Percentiles rank a stretch among this genome's conserved stretches.
Conservation (phyloP, 192 early-diverging fungal species). For the Coemansia sp. region DNA sequence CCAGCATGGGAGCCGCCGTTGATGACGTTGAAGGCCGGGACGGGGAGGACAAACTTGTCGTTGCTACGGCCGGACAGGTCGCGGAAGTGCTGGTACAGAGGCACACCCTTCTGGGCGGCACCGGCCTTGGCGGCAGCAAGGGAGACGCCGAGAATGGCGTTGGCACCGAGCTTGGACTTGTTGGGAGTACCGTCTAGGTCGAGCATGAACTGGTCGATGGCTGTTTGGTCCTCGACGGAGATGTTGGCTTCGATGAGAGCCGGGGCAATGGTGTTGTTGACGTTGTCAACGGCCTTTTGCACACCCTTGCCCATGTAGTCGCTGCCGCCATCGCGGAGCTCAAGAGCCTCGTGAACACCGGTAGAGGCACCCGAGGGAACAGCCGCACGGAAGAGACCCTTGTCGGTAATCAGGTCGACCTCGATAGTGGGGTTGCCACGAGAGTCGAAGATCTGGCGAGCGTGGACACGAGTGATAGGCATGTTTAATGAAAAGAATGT, state of each 20-base stretch:
- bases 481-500: constrained; percentile 36
- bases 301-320: constrained; percentile 96
- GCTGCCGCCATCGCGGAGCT: constrained; percentile 92
- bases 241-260: constrained; percentile 79
- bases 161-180: constrained; percentile 96
- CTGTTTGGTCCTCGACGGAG: constrained; percentile 82
- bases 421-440: constrained; percentile 99
- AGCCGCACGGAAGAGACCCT: constrained; percentile 94
- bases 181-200: constrained; percentile 92
- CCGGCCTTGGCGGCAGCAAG: constrained; percentile 94
- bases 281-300: constrained; percentile 84
- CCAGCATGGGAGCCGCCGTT: constrained; percentile 99
- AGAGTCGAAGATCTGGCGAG: constrained; percentile 99
- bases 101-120: constrained; percentile 90
- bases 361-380: constrained; percentile 99
- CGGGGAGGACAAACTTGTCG: constrained; percentile 89
- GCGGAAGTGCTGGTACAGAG: constrained; percentile 93
- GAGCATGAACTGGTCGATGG: constrained; percentile 88
- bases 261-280: constrained; percentile 86
- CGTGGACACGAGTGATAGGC: constrained; percentile 74
- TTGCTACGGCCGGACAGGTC: constrained; percentile 77
- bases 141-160: constrained; percentile 98
- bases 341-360: constrained; percentile 97
- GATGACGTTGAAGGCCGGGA: constrained; percentile 98
- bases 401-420: constrained; percentile 92